Base-by-base conservation (phyloP, 2,329 filamentous ascomycete species). In the Fusarium mundagurra region DNA sequence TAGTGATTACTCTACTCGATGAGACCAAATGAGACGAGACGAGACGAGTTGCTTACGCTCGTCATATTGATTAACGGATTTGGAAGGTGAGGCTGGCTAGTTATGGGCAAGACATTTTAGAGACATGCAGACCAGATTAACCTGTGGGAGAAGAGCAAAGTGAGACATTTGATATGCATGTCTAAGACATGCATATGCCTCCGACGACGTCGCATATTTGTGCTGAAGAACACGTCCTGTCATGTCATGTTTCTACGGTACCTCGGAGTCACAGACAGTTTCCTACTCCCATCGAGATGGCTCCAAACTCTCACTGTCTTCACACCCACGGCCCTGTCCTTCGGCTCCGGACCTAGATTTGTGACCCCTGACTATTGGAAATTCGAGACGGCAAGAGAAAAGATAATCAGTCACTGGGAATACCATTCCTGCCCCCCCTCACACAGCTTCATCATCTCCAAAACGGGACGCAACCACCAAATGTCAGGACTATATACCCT, bases 81-180 rank as follows among this genome's bases (percentile, higher is more conserved):
- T 41, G 47, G 58, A 66, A 67, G 48, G 61, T 59, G 69, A 69
- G 65, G 64, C 64, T 67, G 55, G 41, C 64, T 67, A 48, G 41
- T 61, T 67, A 48, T 72, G 69, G 64, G 51, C 60, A 72, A 78
- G 79, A 79, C 76, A 77, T 73, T 68, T 67, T 64, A 75, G 69
- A 77, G 71, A 77, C 76, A 76, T 64, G 64, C 69, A 70, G 53
- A 47, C 48, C 64, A 79, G 77, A 81, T 81, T 69, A 79, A 51
- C 81, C 82, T 83, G 75, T 83, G 78, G 79, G 82, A 81, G 78
- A 68, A 67, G 55, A 71, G 59, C 58, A 71, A 67, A 80, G 77
- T 81, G 77, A 84, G 82, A 84, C 83, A 84, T 80, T 76, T 73
- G 74, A 72, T 68, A 75, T 77, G 79, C 76, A 81, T 80, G 79